Evolutionary conservation across 176 grass and related monocot species (phyloP).

Genomic region (Carex myosuroides): DNA sequence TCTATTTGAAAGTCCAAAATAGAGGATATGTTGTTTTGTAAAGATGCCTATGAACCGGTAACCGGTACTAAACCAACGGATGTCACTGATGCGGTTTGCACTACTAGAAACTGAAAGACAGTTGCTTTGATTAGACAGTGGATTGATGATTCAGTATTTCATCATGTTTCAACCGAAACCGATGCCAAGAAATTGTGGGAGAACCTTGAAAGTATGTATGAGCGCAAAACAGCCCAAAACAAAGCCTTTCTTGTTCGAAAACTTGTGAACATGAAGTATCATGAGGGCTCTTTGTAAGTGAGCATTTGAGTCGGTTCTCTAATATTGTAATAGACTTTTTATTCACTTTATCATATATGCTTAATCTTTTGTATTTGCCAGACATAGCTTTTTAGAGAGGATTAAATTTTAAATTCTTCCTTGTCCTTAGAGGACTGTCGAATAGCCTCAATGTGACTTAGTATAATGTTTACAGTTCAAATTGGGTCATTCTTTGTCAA

Average conservation of each 20-base stretch:
- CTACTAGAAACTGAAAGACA: not conserved
- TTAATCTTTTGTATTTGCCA: too few species aligned
- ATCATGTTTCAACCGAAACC: constrained; percentile 15
- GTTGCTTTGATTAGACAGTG: not conserved
- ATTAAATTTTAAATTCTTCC: too few species aligned
- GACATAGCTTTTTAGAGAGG: too few species aligned
- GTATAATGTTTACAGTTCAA: too few species aligned
- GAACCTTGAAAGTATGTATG: not conserved
- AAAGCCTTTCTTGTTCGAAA: not conserved
- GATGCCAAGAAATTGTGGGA: not conserved
- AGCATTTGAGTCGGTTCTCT: not conserved
- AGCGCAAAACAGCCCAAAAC: not conserved
- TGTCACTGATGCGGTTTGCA: not conserved
- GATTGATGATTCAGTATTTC: not conserved
- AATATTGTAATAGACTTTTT: too few species aligned
- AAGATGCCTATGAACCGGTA: not conserved
- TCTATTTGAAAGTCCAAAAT: not conserved
- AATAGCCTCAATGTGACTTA: too few species aligned
- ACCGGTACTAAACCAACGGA: not conserved
- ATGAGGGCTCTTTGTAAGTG: not conserved
- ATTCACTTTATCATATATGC: too few species aligned
- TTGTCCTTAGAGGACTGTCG: too few species aligned
- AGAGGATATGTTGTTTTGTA: not conserved
- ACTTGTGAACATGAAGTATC: constrained; percentile 6
- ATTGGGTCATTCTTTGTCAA: too few species aligned